A percentile compares a stretch with the other conserved stretches of the same genome.
phyloP scores from a whole-genome alignment of 2,329 filamentous ascomycete genomes.

The Pseudocercospora fuligena region DNA sequence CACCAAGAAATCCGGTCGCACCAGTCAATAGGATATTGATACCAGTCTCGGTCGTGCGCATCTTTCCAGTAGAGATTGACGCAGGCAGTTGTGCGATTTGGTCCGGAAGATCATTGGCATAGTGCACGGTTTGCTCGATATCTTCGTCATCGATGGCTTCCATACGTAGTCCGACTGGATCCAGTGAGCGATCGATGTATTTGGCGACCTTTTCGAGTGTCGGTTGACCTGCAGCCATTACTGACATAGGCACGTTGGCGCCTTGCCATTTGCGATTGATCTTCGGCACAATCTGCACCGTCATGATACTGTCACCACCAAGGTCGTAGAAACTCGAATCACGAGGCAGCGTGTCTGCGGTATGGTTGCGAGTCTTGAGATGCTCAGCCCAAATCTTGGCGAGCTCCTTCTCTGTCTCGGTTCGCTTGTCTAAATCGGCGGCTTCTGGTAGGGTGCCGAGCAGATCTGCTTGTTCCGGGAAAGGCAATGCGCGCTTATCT shows the following conservation, averaged over 20 bases:
- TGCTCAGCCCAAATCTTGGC: slow-evolving; percentile 76
- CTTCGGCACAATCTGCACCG: slow-evolving; percentile 78
- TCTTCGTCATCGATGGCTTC: slow-evolving; percentile 55
- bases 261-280: slow-evolving; percentile 66
- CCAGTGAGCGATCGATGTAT: slow-evolving; percentile 56
- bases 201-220: slow-evolving; percentile 63
- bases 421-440: slow-evolving; percentile 52
- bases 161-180: slow-evolving; percentile 54
- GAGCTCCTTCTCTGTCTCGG: slow-evolving; percentile 67
- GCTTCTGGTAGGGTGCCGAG: slow-evolving; percentile 58
- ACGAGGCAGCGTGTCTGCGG: slow-evolving; percentile 66
- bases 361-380: slow-evolving; percentile 60
- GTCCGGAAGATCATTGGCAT: slow-evolving; percentile 59
- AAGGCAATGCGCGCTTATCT: slow-evolving; percentile 77
- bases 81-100: slow-evolving; percentile 57
- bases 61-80: slow-evolving; percentile 35
- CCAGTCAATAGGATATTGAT: slow-evolving; percentile 76
- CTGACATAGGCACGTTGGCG: slow-evolving; percentile 71
- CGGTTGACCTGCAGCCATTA: slow-evolving; percentile 68
- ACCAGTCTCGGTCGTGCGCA: slow-evolving; percentile 35
- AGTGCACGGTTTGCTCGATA: slow-evolving; percentile 55
- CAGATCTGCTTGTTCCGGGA: slow-evolving; percentile 74
- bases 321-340: slow-evolving; percentile 75
- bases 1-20: slow-evolving; percentile 86
- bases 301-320: slow-evolving; percentile 80